phyloP scores from a whole-genome alignment of 2,329 filamentous ascomycete genomes.

The Xylariaceae sp. region DNA sequence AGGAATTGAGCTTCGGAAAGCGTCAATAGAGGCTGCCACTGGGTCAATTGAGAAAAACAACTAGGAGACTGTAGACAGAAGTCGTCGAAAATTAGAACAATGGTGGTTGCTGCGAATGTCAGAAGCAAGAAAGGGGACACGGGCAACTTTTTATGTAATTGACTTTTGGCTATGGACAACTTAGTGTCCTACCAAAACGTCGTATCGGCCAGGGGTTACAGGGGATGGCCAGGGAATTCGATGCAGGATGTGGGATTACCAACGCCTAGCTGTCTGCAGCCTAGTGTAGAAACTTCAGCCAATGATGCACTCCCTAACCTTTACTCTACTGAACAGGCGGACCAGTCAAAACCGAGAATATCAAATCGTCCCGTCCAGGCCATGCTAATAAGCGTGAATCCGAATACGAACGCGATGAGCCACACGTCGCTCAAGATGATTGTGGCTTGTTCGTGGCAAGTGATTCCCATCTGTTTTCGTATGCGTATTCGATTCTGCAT shows the following conservation, averaged over 20 bases:
- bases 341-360: no score
- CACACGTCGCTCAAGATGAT: not conserved
- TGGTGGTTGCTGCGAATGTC: not conserved
- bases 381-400: constrained; percentile 9
- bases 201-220: not conserved
- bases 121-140: constrained; percentile 19
- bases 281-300: not conserved
- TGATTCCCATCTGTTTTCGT: not conserved
- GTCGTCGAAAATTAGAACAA: no score
- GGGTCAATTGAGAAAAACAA: constrained; percentile 15
- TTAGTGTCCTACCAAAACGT: not conserved
- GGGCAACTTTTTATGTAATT: constrained; percentile 26
- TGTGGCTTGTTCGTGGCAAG: constrained; percentile 14
- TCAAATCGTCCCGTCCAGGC: no score
- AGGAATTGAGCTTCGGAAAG: not conserved
- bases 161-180: constrained; percentile 23
- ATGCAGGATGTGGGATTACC: no score
- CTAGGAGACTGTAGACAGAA: no score
- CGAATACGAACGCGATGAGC: constrained; percentile 31
- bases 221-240: not conserved
- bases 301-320: constrained; percentile 3
- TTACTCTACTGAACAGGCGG: no score
- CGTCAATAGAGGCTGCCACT: not conserved
- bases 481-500: constrained; percentile 1
- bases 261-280: not conserved